Evolutionary conservation across 257 asterid species (phyloP).

Genomic region (Catharanthus roseus): DNA sequence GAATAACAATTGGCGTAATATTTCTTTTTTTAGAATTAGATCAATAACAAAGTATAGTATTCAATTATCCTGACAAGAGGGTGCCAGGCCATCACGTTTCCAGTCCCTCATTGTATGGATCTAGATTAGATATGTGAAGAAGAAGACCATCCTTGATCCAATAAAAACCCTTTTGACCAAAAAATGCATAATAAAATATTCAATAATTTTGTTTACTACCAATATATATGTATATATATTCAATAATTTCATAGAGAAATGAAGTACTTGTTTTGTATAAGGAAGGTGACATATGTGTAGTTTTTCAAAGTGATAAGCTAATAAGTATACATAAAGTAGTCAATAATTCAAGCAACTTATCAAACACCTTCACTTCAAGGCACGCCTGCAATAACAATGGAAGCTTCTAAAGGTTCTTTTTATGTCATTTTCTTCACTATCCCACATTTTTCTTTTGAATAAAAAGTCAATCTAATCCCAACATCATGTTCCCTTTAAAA

Average conservation of each 20-base stretch:
- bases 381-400: background rate
- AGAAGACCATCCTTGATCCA: background rate
- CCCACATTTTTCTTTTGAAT: no score
- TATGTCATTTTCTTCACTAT: no score
- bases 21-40: no score
- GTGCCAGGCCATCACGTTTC: background rate
- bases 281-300: background rate
- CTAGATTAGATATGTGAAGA: background rate
- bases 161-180: background rate
- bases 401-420: no score
- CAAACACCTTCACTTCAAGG: background rate
- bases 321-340: background rate
- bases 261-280: no score
- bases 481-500: no score
- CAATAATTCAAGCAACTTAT: conserved; percentile 15
- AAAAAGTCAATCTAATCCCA: no score
- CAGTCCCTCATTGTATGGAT: conserved; percentile 2
- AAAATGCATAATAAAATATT: background rate
- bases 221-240: no score
- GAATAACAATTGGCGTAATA: no score
- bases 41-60: no score
- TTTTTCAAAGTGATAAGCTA: background rate
- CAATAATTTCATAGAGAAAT: no score
- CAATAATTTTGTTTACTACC: no score
- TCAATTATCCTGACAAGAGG: background rate